These are phyloP conservation scores for Saksenaea vasiformis DNA, from an alignment of 371 early-diverging fungal species.

Conservation along the genomic window DNA sequence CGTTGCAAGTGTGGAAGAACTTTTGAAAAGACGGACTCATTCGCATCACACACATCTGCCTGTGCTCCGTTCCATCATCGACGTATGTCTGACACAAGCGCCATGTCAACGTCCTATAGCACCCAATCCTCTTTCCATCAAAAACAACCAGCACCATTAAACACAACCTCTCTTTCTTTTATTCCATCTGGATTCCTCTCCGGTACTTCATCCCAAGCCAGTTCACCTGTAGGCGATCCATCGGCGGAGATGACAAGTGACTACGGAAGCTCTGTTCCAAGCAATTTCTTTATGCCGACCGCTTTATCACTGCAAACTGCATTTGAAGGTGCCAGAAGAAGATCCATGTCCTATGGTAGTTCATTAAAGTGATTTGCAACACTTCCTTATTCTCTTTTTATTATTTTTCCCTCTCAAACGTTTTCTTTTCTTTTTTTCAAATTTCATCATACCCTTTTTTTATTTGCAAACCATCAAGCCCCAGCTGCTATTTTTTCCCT, in stretches of 20 bases:
- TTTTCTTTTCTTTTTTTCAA: slow-evolving; percentile 3
- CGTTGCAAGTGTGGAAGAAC: slow-evolving; percentile 59
- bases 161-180: slow-evolving; percentile 23
- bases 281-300: slow-evolving; percentile 45
- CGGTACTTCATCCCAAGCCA: slow-evolving; percentile 22
- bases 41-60: slow-evolving; percentile 48
- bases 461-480: not conserved
- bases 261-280: slow-evolving; percentile 1
- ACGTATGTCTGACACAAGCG: slow-evolving; percentile 43
- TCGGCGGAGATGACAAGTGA: slow-evolving; percentile 8
- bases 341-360: slow-evolving; percentile 49
- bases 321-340: slow-evolving; percentile 54
- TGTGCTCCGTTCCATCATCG: slow-evolving; percentile 54
- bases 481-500: no score
- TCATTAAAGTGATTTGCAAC: not conserved
- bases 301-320: slow-evolving; percentile 50
- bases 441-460: not conserved
- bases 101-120: slow-evolving; percentile 15
- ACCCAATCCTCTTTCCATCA: slow-evolving; percentile 9
- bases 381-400: not conserved
- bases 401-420: not conserved
- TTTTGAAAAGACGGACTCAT: slow-evolving; percentile 54
- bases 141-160: slow-evolving; percentile 18
- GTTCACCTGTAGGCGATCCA: slow-evolving; percentile 14
- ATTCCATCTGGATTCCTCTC: slow-evolving; percentile 27